Evolutionary conservation across 2,329 filamentous ascomycete genomes (phyloP).

Genomic region (Sarocladium oryzae): DNA sequence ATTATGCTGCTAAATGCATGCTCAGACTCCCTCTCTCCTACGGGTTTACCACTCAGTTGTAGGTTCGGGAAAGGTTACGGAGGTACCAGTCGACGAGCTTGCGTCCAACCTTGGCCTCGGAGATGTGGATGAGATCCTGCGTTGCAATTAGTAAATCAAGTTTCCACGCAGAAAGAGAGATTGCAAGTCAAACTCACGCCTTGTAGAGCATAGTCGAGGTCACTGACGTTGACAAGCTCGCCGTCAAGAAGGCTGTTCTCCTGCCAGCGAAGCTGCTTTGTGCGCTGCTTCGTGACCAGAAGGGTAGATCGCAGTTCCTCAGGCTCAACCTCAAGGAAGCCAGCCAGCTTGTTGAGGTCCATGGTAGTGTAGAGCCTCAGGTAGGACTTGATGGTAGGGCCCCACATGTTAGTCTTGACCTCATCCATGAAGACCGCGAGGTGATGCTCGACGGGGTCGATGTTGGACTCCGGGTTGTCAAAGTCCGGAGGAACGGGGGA

Average conservation of each 20-base stretch:
- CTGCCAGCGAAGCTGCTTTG: conserved; percentile 89
- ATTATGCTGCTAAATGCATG: neutral
- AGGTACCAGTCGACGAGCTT: conserved; percentile 99
- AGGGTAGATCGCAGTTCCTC: conserved; percentile 92
- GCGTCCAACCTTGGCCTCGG: conserved; percentile 94
- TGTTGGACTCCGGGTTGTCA: conserved; percentile 90
- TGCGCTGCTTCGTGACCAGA: conserved; percentile 97
- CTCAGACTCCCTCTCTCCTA: conserved; percentile 1
- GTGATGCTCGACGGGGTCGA: conserved; percentile 97
- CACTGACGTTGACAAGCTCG: conserved; percentile 86
- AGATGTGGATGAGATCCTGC: conserved; percentile 94
- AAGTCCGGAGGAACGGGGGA: conserved; percentile 95
- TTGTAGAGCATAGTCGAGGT: conserved; percentile 95
- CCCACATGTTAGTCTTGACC: conserved; percentile 98
- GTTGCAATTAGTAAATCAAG: conserved; percentile 19
- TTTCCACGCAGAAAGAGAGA: conserved; percentile 8
- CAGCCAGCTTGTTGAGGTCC: conserved; percentile 96
- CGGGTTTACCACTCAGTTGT: conserved; percentile 47
- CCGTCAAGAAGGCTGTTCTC: conserved; percentile 85
- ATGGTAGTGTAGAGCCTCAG: conserved; percentile 98
- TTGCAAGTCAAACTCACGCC: conserved; percentile 56
- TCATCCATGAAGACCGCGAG: conserved; percentile 98
- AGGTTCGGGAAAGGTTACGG: conserved; percentile 90
- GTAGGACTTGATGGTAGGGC: conserved; percentile 96
- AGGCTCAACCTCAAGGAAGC: conserved; percentile 94